Conservation (phyloP, 2,329 filamentous ascomycete species). For the Cordyceps tenuipes region DNA sequence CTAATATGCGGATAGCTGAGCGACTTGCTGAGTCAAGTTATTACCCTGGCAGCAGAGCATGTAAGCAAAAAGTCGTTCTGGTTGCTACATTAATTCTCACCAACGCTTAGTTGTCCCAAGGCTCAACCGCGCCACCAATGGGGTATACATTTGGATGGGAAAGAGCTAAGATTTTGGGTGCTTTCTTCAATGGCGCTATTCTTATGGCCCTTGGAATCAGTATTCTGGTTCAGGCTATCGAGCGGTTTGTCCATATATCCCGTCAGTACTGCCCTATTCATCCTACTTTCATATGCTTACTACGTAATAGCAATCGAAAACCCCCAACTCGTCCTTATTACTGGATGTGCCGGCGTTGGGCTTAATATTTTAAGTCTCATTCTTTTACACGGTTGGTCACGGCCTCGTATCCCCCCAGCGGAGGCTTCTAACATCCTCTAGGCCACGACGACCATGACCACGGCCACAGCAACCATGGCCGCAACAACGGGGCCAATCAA, state of each 20-base stretch:
- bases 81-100: neutral
- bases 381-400: slow-evolving; percentile 54
- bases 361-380: slow-evolving; percentile 59
- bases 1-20: slow-evolving; percentile 43
- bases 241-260: slow-evolving; percentile 55
- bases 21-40: slow-evolving; percentile 60
- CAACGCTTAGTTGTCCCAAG: slow-evolving; percentile 44
- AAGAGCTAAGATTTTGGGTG: slow-evolving; percentile 61
- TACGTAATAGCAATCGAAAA: slow-evolving; percentile 47
- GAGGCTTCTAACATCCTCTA: neutral
- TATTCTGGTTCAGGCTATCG: slow-evolving; percentile 64
- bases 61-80: slow-evolving; percentile 30
- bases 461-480: slow-evolving; percentile 11
- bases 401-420: neutral
- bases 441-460: slow-evolving; percentile 18
- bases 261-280: slow-evolving; percentile 27
- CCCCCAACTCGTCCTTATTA: slow-evolving; percentile 57
- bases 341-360: slow-evolving; percentile 58
- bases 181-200: slow-evolving; percentile 75
- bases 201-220: slow-evolving; percentile 63
- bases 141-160: slow-evolving; percentile 62
- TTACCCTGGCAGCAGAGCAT: slow-evolving; percentile 56
- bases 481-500: neutral
- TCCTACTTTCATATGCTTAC: slow-evolving; percentile 1
- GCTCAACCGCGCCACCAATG: slow-evolving; percentile 42